phyloP scores from a whole-genome alignment of 2,329 filamentous ascomycete genomes.

The Fusarium heterosporum region DNA sequence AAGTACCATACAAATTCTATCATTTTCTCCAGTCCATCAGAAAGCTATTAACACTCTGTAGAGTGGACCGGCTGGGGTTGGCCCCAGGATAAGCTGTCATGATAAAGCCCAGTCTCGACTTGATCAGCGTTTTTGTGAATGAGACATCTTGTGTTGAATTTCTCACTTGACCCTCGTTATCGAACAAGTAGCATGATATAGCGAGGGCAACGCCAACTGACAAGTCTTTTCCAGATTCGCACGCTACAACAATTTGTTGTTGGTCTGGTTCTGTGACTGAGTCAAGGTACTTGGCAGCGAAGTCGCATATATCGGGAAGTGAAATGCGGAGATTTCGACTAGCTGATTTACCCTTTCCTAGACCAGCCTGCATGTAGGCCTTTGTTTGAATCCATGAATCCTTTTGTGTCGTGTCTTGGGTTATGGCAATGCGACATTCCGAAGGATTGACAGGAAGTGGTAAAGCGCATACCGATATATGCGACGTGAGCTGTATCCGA shows the following conservation, averaged over 20 bases:
- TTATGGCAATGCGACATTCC: slow-evolving; percentile 58
- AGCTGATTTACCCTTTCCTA: slow-evolving; percentile 79
- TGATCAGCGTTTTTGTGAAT: slow-evolving; percentile 81
- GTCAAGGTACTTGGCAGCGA: slow-evolving; percentile 59
- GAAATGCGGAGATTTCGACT: slow-evolving; percentile 84
- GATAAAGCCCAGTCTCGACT: slow-evolving; percentile 82
- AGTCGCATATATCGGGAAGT: slow-evolving; percentile 71
- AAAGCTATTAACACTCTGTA: slow-evolving; percentile 93
- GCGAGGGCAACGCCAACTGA: slow-evolving; percentile 82
- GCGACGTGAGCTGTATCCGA: slow-evolving; percentile 50
- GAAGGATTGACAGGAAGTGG: slow-evolving; percentile 40
- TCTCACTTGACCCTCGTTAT: slow-evolving; percentile 67
- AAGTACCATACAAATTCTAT: not conserved
- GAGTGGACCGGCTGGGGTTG: slow-evolving; percentile 84
- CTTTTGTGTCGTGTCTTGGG: slow-evolving; percentile 57
- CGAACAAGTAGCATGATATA: slow-evolving; percentile 78
- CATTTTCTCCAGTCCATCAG: slow-evolving; percentile 72
- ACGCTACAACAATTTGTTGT: slow-evolving; percentile 68
- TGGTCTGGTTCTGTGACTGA: not conserved
- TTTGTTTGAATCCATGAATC: slow-evolving; percentile 56
- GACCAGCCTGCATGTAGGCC: slow-evolving; percentile 66
- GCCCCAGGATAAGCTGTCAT: slow-evolving; percentile 81
- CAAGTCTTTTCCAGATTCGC: slow-evolving; percentile 82
- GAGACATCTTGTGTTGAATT: slow-evolving; percentile 39
- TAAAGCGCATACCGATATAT: slow-evolving; percentile 54